Base-by-base conservation (phyloP, 1,284 basidiomycete genomes). In the Tilletiaria anomala region DNA sequence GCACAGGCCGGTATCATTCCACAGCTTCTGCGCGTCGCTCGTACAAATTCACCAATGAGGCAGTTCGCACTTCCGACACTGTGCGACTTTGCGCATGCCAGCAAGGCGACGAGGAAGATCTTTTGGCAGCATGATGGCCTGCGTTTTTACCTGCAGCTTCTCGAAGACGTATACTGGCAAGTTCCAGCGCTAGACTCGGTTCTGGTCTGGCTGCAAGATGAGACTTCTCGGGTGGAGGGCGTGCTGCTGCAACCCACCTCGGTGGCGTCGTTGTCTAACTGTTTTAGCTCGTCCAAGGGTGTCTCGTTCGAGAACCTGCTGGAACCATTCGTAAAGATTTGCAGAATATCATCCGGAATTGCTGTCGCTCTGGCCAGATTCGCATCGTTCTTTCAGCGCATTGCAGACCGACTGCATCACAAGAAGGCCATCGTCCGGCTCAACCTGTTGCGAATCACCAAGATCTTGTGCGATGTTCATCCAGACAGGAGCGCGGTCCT, bases 21-120 rank as follows among this genome's bases (percentile, higher is more conserved):
- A 1, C 78, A 84, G 51, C 74, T 97, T 31, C 83, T 87, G 66
- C 77, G 79, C 3, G 80, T 94, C 36, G 84, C 89, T 45, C 76
- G 80, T 58, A 82, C 78, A 10, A 82, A 78, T 47, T 91, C 87
- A 14, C 89, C 86, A 0, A 73, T 96, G 53, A 89, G 87, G 67
- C 89, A 96, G 61, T 96, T 96, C 59, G 91, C 91, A 0, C 72
- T 97, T 37, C 91, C 91, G 0, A 89, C 96, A 51, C 73, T 97
- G 6, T 96, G 91, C 68, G 91, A 61, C 41, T 51, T 61, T 40
- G 58, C 56, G 3, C 56, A 61, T 34, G 54, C 56, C 11, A 51
- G 54, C 38, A 61, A 61, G 38, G 49, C 54, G 14, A 59, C 56
- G 8, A 43, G 56, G 21, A 57, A 61, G 46, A 48, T 50, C 45